Percentiles rank a stretch among this genome's conserved stretches.
Evolutionary conservation across 306 rosid species (phyloP).

Genomic region (Dryas drummondii): DNA sequence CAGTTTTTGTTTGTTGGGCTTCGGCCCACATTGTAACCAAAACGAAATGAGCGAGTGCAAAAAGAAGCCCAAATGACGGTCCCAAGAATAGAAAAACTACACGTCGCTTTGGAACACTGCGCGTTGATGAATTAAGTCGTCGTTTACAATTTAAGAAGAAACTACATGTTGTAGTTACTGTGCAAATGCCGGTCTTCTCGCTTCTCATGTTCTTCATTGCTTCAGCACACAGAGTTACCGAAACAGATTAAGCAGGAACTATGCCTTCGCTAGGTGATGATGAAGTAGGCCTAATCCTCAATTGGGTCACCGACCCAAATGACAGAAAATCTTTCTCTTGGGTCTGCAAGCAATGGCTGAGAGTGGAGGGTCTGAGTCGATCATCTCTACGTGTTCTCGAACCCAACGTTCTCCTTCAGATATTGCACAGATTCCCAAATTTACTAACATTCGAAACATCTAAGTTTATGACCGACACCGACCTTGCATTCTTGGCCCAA

Average conservation of each 20-base stretch:
- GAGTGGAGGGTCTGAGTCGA: conserved; percentile 31
- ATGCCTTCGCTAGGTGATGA: conserved; percentile 27
- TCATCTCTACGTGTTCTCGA: conserved; percentile 11
- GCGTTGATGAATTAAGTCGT: too few species aligned
- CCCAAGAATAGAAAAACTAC: too few species aligned
- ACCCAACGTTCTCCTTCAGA: conserved; percentile 6
- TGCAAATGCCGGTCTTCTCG: too few species aligned
- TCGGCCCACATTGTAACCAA: too few species aligned
- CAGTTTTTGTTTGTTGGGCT: too few species aligned
- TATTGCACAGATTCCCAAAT: conserved; percentile 32
- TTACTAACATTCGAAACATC: conserved; percentile 18
- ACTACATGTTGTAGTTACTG: too few species aligned
- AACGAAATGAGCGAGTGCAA: too few species aligned
- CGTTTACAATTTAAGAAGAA: too few species aligned
- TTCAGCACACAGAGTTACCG: too few species aligned
- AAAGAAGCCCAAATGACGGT: too few species aligned
- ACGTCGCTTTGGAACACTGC: too few species aligned
- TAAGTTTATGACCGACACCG: neutral
- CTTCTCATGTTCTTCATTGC: too few species aligned
- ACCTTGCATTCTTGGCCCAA: conserved; percentile 24
- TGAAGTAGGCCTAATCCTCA: conserved; percentile 22
- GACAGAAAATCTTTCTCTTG: conserved; percentile 23
- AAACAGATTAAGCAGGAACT: neutral
- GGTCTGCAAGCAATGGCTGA: conserved; percentile 31
- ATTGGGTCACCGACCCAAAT: neutral